Evolutionary conservation across 73 alveolate genomes (phyloP).

Genomic region (Paramecium biaurelia): DNA sequence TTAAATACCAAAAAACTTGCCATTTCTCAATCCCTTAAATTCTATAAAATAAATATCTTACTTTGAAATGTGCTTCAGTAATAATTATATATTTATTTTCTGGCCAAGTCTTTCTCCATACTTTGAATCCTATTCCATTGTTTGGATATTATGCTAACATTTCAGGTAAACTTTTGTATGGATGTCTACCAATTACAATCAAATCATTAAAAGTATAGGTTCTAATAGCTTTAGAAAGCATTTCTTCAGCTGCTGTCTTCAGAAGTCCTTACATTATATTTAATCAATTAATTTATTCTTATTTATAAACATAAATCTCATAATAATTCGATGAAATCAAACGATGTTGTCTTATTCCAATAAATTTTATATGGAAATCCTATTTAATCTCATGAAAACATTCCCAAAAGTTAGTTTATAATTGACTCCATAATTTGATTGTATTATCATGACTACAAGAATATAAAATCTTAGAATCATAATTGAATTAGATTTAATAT

Average conservation of each 20-base stretch:
- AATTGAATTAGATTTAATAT: background rate
- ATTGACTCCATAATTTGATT: background rate
- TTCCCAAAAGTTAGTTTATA: background rate
- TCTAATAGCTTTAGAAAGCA: conserved; percentile 43
- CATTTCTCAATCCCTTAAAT: conserved; percentile 56
- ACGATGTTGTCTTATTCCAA: background rate
- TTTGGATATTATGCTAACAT: conserved; percentile 57
- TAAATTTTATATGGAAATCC: background rate
- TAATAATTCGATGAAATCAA: background rate
- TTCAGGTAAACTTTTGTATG: conserved; percentile 51
- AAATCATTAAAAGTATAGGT: conserved; percentile 50
- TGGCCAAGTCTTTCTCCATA: conserved; percentile 69
- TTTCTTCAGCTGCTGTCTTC: conserved; percentile 58
- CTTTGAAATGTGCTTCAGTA: conserved; percentile 53
- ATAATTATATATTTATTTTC: conserved; percentile 31
- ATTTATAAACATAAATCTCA: background rate
- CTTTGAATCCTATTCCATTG: conserved; percentile 59
- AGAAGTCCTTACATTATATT: conserved; percentile 4
- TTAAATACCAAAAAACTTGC: conserved; percentile 50
- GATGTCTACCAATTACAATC: conserved; percentile 6
- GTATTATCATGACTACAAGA: conserved; percentile 22
- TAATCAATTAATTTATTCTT: background rate
- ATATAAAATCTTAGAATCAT: background rate
- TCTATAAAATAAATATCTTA: background rate
- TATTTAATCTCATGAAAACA: background rate